phyloP scores from a whole-genome alignment of 495 filamentous ascomycete species.

The Neurospora sp. region DNA sequence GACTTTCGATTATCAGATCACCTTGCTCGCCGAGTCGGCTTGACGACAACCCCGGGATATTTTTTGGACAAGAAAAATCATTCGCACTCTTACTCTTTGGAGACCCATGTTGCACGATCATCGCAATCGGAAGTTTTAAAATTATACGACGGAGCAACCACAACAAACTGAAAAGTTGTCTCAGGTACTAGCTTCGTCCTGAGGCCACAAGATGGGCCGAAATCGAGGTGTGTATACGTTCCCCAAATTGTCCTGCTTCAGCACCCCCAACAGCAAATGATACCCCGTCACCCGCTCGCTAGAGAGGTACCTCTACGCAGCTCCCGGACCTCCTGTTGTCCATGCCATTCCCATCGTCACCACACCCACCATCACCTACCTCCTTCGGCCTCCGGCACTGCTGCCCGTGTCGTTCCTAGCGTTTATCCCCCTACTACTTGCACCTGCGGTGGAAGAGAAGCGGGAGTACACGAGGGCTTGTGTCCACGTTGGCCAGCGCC shows the following conservation, averaged over 20 bases:
- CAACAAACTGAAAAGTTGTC: background rate
- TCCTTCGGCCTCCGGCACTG: background rate
- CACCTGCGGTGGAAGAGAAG: background rate
- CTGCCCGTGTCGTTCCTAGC: background rate
- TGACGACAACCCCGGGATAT: background rate
- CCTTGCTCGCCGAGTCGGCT: background rate
- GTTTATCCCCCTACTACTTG: background rate
- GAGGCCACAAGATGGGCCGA: slow-evolving; percentile 25
- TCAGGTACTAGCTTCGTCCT: background rate
- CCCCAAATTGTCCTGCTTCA: background rate
- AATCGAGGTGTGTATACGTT: slow-evolving; percentile 38
- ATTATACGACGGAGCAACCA: background rate
- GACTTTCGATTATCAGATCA: background rate
- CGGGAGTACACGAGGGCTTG: background rate
- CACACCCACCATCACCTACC: background rate
- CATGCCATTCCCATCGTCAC: background rate
- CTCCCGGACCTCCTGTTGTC: background rate
- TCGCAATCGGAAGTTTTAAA: background rate
- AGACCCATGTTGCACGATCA: background rate
- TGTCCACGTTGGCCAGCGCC: background rate
- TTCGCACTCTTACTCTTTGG: background rate
- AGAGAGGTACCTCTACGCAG: background rate
- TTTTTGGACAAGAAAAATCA: background rate
- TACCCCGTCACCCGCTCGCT: background rate
- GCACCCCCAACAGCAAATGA: background rate